Conservation (phyloP, 75 land plant species). For the Pseudotsuga menziesii region DNA sequence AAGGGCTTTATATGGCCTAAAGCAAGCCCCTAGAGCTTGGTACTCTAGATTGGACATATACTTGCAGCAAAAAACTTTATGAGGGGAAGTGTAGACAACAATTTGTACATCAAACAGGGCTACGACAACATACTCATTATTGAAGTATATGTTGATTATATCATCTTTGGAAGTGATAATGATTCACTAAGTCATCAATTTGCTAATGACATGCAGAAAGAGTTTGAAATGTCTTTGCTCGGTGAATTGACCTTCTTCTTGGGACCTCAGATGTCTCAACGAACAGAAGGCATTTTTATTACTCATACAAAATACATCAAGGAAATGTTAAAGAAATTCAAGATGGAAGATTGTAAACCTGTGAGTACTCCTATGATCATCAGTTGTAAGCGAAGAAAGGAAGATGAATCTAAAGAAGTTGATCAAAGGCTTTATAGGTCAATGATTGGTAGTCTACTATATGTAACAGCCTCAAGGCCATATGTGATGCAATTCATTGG, state of each 20-base stretch:
- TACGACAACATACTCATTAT: neutral
- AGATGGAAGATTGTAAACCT: neutral
- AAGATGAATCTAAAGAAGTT: neutral
- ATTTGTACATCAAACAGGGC: neutral
- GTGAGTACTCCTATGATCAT: neutral
- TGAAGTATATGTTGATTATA: neutral
- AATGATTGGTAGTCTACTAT: neutral
- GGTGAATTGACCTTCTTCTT: neutral
- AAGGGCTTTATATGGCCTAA: neutral
- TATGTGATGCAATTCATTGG: neutral
- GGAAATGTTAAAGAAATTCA: neutral
- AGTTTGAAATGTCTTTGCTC: neutral
- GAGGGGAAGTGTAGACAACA: neutral
- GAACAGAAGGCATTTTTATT: neutral
- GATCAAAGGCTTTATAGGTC: neutral
- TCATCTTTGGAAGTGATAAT: neutral
- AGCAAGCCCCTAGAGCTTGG: neutral
- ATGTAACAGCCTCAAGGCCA: neutral
- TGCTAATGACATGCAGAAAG: neutral
- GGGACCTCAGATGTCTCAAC: neutral
- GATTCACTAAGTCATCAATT: neutral
- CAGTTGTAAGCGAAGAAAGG: neutral
- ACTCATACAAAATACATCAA: neutral
- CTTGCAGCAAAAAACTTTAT: neutral
- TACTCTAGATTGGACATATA: neutral